Evolutionary conservation across 495 filamentous ascomycete species (phyloP), one percentile per base, ranked within the genome.

Genomic region (Trichoderma erinaceum): DNA sequence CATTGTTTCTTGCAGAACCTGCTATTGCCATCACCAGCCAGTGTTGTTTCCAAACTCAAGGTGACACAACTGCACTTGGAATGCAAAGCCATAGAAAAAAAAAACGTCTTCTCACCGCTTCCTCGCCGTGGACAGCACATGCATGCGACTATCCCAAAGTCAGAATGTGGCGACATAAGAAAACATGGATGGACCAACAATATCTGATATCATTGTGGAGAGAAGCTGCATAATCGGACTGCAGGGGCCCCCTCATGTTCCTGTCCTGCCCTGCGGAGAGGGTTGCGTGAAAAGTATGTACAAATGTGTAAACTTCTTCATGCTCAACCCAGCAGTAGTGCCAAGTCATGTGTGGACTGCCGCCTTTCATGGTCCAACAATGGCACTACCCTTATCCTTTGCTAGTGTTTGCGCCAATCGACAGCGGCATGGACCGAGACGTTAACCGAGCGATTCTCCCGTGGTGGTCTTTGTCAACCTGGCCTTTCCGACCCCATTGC

Each of bases 141-240:
- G 29, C 56, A 61, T 61, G 25, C 25, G 6, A 18, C 56, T 35
- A 61, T 29, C 29, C 56, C 56, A 29, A 61, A 61, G 56, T 29
- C 56, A 61, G 56, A 23, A 61, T 35, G 56, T 61, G 56, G 16
- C 56, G 16, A 21, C 16, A 10, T 12, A 0, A 29, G 56, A 32
- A 61, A 61, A 32, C 27, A 61, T 61, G 56, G 23, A 61, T 32
- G n/a, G 11, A 32, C 56, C 56, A 61, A 61, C 56, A 48, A 13
- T 16, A 29, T 23, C 25, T 61, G 56, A 61, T 61, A 29, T 27
- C 56, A 61, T 32, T 61, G 56, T 61, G 56, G 56, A 61, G 56
- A 29, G 29, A 16, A 23, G 29, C 27, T 25, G 16, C 27, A 13
- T 25, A 61, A 61, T 61, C 56, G 56, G 25, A 1, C 56, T 29